phyloP scores from a whole-genome alignment of 352 stramenopile species.

The Sclerospora graminicola region DNA sequence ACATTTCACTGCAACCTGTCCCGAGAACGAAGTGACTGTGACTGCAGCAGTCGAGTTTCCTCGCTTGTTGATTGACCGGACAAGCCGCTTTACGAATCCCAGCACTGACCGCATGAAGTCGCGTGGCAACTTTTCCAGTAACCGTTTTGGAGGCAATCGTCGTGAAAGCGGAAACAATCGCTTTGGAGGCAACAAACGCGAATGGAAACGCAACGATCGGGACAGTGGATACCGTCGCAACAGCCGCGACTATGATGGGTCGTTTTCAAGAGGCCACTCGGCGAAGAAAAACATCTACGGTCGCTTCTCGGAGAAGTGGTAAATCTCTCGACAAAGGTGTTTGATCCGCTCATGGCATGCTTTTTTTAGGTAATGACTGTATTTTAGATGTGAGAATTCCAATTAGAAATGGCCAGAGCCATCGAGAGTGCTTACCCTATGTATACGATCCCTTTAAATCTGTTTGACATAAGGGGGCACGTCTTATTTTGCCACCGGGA shows the following conservation, averaged over 20 bases:
- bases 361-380: constrained; percentile 16
- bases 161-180: constrained; percentile 13
- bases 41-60: constrained; percentile 42
- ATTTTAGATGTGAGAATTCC: constrained; percentile 24
- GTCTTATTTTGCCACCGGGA: no score
- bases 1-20: constrained; percentile 24
- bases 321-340: not conserved
- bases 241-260: constrained; percentile 31
- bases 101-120: constrained; percentile 19
- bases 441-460: no score
- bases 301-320: constrained; percentile 22
- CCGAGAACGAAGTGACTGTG: constrained; percentile 28
- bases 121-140: constrained; percentile 20
- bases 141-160: constrained; percentile 17
- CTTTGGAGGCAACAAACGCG: constrained; percentile 15
- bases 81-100: constrained; percentile 15
- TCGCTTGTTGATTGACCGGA: constrained; percentile 35
- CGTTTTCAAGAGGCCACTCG: constrained; percentile 36
- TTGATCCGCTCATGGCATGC: not conserved
- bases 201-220: constrained; percentile 14
- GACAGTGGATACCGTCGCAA: constrained; percentile 10
- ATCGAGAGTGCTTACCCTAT: no score
- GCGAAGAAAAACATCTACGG: constrained; percentile 21
- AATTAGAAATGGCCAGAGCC: no score
- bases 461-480: no score